Evolutionary conservation across 306 rosid genomes (phyloP).

Genomic region (Begonia masoniana): DNA sequence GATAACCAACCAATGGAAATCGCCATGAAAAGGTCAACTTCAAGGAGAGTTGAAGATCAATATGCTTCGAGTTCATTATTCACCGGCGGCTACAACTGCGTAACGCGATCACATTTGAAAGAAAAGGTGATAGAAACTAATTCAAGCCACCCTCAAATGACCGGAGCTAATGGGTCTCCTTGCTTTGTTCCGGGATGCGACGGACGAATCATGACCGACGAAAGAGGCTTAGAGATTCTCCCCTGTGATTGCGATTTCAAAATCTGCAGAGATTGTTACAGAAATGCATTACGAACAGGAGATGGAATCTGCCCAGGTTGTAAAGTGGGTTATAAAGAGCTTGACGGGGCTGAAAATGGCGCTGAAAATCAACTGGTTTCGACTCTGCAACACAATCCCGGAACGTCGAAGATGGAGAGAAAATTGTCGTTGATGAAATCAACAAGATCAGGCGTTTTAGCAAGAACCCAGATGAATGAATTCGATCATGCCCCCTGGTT

Average conservation of each 20-base stretch:
- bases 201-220: slow-evolving; percentile 80
- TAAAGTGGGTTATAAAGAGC: slow-evolving; percentile 72
- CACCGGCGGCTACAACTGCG: slow-evolving; percentile 86
- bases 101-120: slow-evolving; percentile 81
- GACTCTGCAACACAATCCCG: slow-evolving; percentile 55
- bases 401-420: slow-evolving; percentile 74
- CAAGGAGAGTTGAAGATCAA: slow-evolving; percentile 90
- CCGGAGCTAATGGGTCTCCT: slow-evolving; percentile 80
- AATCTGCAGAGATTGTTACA: slow-evolving; percentile 84
- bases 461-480: slow-evolving; percentile 83
- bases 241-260: slow-evolving; percentile 96
- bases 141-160: slow-evolving; percentile 90
- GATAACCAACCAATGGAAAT: slow-evolving; percentile 73
- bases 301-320: slow-evolving; percentile 79
- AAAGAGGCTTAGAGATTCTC: slow-evolving; percentile 66
- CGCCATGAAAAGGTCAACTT: slow-evolving; percentile 43
- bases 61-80: slow-evolving; percentile 79
- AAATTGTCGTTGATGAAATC: slow-evolving; percentile 81
- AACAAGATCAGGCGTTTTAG: slow-evolving; percentile 44
- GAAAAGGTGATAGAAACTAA: slow-evolving; percentile 88
- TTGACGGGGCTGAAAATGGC: slow-evolving; percentile 55
- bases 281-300: slow-evolving; percentile 66
- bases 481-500: slow-evolving; percentile 91
- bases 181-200: slow-evolving; percentile 89
- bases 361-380: slow-evolving; percentile 44